These are phyloP conservation scores for Heracleum sosnowskyi DNA, from an alignment of 129 eudicot genomes.

Conservation along the genomic window DNA sequence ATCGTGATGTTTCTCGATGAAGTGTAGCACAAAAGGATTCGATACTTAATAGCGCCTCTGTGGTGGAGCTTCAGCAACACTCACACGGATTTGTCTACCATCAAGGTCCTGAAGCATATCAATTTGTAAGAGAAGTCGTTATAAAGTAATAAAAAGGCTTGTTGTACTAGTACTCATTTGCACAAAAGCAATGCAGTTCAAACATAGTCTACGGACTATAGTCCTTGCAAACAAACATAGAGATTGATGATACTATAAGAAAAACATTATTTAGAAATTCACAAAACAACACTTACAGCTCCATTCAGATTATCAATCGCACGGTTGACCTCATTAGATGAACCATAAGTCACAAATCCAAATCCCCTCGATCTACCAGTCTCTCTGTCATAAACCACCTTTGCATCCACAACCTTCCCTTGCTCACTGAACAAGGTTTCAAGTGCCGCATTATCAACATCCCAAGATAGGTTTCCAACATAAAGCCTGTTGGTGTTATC, in stretches of 20 bases:
- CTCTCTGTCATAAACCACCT: constrained; percentile 91
- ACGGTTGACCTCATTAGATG: constrained; percentile 71
- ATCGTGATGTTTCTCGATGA: neutral
- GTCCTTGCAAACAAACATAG: neutral
- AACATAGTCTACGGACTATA: neutral
- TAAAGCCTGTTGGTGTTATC: constrained; percentile 61
- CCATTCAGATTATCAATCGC: constrained; percentile 76
- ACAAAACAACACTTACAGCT: constrained; percentile 36
- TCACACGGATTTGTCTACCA: constrained; percentile 78
- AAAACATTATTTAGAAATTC: neutral
- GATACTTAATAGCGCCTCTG: constrained; percentile 39
- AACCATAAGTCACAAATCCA: constrained; percentile 79
- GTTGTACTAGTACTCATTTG: neutral
- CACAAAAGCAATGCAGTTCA: neutral
- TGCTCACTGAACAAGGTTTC: constrained; percentile 69
- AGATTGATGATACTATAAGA: neutral
- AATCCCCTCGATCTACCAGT: constrained; percentile 94
- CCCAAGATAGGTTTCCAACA: constrained; percentile 92
- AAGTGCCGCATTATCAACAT: constrained; percentile 75
- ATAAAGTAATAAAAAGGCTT: neutral
- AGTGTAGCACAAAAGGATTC: constrained; percentile 1
- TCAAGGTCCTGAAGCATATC: constrained; percentile 58
- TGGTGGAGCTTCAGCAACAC: constrained; percentile 77
- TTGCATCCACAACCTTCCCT: constrained; percentile 78
- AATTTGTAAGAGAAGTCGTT: neutral